Percentiles rank a stretch among this genome's conserved stretches.
phyloP scores from a whole-genome alignment of 2,329 filamentous ascomycete genomes.

The Calonectria pseudoturangicola region DNA sequence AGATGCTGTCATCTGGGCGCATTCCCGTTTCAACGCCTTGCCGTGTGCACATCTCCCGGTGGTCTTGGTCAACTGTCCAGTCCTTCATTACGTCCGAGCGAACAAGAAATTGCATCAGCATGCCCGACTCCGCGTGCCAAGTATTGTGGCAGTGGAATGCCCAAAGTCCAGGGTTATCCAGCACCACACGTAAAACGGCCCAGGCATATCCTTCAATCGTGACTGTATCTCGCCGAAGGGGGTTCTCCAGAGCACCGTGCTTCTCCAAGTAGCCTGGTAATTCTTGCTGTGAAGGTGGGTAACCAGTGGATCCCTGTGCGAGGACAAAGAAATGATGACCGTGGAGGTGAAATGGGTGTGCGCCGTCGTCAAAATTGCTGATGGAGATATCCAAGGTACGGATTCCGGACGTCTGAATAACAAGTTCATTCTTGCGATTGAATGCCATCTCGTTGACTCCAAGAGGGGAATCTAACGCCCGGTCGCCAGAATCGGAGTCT shows the following conservation, averaged over 20 bases:
- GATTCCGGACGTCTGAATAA: slow-evolving; percentile 70
- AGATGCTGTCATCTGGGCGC: slow-evolving; percentile 60
- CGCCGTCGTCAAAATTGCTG: slow-evolving; percentile 73
- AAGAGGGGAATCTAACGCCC: slow-evolving; percentile 42
- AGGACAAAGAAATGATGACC: slow-evolving; percentile 74
- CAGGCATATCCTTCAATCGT: slow-evolving; percentile 73
- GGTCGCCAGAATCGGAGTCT: slow-evolving; percentile 47
- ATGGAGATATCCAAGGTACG: slow-evolving; percentile 75
- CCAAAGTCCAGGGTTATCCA: slow-evolving; percentile 76
- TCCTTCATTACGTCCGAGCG: slow-evolving; percentile 53
- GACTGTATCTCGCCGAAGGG: slow-evolving; percentile 65
- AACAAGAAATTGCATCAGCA: slow-evolving; percentile 75
- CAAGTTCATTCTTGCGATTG: slow-evolving; percentile 60
- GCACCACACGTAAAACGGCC: slow-evolving; percentile 71
- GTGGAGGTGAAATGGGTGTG: slow-evolving; percentile 73
- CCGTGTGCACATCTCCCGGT: slow-evolving; percentile 54
- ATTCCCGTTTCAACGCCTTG: slow-evolving; percentile 57
- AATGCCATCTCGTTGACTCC: slow-evolving; percentile 58
- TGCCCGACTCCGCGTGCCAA: slow-evolving; percentile 75
- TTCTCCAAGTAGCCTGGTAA: slow-evolving; percentile 53
- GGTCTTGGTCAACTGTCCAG: slow-evolving; percentile 52
- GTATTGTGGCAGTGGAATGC: slow-evolving; percentile 75
- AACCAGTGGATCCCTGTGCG: slow-evolving; percentile 57
- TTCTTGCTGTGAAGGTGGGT: slow-evolving; percentile 56
- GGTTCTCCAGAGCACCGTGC: slow-evolving; percentile 55